phyloP scores from a whole-genome alignment of 768 basidiomycete genomes.

The Mycena amicta region DNA sequence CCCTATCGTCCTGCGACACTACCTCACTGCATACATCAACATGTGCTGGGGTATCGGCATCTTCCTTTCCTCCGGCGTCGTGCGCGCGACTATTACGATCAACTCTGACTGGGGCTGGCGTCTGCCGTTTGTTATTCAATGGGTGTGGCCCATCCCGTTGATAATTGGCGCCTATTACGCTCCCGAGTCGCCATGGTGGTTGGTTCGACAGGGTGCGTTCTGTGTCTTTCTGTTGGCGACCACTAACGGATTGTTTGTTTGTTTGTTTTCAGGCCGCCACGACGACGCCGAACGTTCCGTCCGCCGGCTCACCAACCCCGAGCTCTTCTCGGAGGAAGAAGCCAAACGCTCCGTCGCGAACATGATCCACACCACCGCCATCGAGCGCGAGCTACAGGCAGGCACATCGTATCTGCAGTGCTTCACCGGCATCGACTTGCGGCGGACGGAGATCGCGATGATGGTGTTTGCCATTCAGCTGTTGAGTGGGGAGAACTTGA shows the following conservation, averaged over 20 bases:
- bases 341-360: slow-evolving; percentile 22
- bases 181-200: slow-evolving; percentile 26
- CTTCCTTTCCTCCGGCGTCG: slow-evolving; percentile 22
- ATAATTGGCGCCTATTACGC: slow-evolving; percentile 21
- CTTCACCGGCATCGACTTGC: slow-evolving; percentile 21
- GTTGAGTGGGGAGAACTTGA: slow-evolving; percentile 25
- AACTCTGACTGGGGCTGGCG: slow-evolving; percentile 29
- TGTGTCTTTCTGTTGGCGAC: neutral
- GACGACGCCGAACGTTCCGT: slow-evolving; percentile 24
- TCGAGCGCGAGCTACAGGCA: slow-evolving; percentile 24
- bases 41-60: slow-evolving; percentile 29
- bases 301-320: slow-evolving; percentile 18
- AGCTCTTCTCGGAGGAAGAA: slow-evolving; percentile 20
- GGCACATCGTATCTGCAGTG: slow-evolving; percentile 26
- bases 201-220: slow-evolving; percentile 19
- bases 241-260: too few species aligned
- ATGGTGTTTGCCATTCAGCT: slow-evolving; percentile 30
- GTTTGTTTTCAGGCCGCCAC: slow-evolving; percentile 13
- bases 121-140: slow-evolving; percentile 26
- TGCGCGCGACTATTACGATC: slow-evolving; percentile 21
- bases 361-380: slow-evolving; percentile 27
- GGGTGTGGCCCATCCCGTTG: slow-evolving; percentile 27
- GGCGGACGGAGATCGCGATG: slow-evolving; percentile 28
- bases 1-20: slow-evolving; percentile 25
- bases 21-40: slow-evolving; percentile 28